Evolutionary conservation across 1,139 yeast species (phyloP).

Genomic region (Saccharomyces pastorianus): DNA sequence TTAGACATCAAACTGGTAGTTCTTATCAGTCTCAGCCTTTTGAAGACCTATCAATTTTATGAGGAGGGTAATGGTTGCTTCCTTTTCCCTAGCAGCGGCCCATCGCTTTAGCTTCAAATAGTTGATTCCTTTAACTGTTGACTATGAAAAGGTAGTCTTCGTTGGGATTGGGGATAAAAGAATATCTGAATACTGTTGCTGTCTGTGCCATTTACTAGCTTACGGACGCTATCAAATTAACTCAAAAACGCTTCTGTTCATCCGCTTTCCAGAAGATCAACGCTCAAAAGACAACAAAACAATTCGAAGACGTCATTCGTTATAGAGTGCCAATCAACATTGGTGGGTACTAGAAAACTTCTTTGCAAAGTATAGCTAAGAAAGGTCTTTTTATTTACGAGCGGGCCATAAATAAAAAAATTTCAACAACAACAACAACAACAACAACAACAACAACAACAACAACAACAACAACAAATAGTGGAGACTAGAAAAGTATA

Average conservation of each 20-base stretch:
- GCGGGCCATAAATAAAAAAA: neutral
- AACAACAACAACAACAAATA: neutral
- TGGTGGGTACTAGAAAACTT: neutral
- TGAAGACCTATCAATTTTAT: neutral
- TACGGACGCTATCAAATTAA: neutral
- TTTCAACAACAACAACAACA: neutral
- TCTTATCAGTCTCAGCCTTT: neutral
- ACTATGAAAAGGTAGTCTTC: neutral
- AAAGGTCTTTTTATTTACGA: neutral
- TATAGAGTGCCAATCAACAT: neutral
- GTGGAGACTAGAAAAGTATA: neutral
- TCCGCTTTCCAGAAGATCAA: neutral
- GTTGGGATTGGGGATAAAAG: neutral
- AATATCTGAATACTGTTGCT: neutral
- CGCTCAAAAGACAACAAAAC: neutral
- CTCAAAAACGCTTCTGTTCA: neutral
- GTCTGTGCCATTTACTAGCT: neutral
- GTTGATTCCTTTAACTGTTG: neutral
- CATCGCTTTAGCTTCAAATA: neutral
- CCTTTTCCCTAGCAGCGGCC: neutral
- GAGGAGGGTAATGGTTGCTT: neutral
- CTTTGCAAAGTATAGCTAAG: neutral
- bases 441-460: neutral
- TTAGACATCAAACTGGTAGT: neutral
- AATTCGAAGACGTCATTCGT: neutral